Conservation (phyloP, 768 basidiomycete species). For the Dacryopinax primogenitus region DNA sequence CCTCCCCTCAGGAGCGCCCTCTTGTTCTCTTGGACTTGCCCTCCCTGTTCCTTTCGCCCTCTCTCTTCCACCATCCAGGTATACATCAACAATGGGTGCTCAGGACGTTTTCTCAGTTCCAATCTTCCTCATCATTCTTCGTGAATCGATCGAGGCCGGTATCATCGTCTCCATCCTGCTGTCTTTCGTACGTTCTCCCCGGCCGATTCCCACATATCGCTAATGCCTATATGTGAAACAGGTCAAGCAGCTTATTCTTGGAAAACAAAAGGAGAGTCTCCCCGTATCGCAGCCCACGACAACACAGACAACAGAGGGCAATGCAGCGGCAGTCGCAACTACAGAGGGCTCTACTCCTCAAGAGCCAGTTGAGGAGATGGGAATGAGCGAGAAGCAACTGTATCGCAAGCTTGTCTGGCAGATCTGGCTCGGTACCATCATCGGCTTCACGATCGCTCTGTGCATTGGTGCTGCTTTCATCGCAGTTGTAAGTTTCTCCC, state of each 20-base stretch:
- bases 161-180: constrained; percentile 35
- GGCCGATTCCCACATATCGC: constrained; percentile 21
- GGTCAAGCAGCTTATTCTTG: not conserved
- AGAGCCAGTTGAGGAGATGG: not conserved
- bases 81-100: constrained; percentile 12
- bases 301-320: not conserved
- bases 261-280: not conserved
- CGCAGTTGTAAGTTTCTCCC: constrained; percentile 40
- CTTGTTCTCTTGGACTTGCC: not conserved
- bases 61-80: not conserved
- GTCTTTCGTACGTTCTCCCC: constrained; percentile 25
- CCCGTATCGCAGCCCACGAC: not conserved
- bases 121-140: constrained; percentile 33
- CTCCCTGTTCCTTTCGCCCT: not conserved
- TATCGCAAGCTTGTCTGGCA: constrained; percentile 23
- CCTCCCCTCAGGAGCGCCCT: not conserved
- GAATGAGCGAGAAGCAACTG: not conserved
- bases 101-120: constrained; percentile 19
- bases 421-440: constrained; percentile 61
- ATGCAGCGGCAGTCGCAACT: not conserved
- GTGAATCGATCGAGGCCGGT: constrained; percentile 31
- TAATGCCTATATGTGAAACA: not conserved
- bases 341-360: not conserved
- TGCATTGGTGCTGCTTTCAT: constrained; percentile 86
- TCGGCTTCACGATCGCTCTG: constrained; percentile 64